Percentiles rank a stretch among this genome's conserved stretches.
Conservation (phyloP, 139 green algal genomes). For the Zygnema cylindricum region DNA sequence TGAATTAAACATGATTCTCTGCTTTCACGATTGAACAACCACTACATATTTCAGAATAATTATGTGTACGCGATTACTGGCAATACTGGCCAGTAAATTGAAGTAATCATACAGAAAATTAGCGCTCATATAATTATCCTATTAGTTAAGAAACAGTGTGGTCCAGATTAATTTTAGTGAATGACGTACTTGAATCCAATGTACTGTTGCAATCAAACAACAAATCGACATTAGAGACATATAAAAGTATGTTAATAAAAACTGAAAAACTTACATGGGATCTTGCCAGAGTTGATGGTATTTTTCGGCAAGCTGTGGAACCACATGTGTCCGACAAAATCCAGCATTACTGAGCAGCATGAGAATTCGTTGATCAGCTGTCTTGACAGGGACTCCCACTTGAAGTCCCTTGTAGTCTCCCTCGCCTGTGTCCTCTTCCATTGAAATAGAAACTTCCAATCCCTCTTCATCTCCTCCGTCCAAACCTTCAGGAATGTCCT, state of each 20-base stretch:
- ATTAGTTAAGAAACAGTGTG: no score
- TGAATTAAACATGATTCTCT: no score
- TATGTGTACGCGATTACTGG: no score
- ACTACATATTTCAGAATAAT: no score
- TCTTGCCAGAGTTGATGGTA: slow-evolving; percentile 51
- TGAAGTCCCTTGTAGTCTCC: slow-evolving; percentile 23
- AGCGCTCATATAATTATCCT: no score
- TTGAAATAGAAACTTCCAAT: neutral
- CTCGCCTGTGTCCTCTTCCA: neutral
- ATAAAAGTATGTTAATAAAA: neutral
- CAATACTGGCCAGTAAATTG: no score
- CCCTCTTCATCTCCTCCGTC: neutral
- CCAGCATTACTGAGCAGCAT: slow-evolving; percentile 55
- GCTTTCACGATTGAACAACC: no score
- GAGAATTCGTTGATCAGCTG: slow-evolving; percentile 42
- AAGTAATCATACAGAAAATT: no score
- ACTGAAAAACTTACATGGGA: neutral
- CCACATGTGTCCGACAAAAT: slow-evolving; percentile 30
- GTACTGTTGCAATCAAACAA: no score
- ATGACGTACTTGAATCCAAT: no score
- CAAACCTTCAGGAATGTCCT: slow-evolving; percentile 12
- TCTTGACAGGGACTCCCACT: slow-evolving; percentile 42
- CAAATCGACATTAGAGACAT: neutral
- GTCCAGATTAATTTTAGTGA: no score
- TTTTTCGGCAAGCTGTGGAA: slow-evolving; percentile 28